Base-by-base conservation (phyloP, 345 rosid species). In the Dimocarpus longan region DNA sequence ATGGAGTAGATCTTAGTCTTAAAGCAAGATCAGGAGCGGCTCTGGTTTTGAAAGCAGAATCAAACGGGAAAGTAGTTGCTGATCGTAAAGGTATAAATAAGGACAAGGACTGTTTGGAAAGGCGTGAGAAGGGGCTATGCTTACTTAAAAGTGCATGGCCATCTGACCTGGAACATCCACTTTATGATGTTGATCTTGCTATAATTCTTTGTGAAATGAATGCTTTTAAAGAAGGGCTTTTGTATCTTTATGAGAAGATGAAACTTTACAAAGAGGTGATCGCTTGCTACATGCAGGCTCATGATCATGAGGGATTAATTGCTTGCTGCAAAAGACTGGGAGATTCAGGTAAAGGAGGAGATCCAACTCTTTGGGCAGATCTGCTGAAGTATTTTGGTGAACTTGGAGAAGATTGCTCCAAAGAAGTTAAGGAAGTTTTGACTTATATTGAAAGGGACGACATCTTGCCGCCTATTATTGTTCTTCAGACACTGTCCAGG, bases 321-420 rank as follows among this genome's bases (percentile, higher is more conserved):
- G 93, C 93, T 16, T 94, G 99, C 85, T 96, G 98, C 89, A 94
- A 90, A 92, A 90, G 90, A 86, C 89, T 96, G 59, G 98, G 99
- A 73, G 95, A 90, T 89, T 94, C 97, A 50, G 92, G 89, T 39
- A 91, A 87, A 80, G 98, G 98, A 79, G 98, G 99, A 69, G 99
- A 96, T 71, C 89, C 97, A 5, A 80, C 99, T 83, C 98, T 96
- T 73, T 96, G 99, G 99, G 99, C 97, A 69, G 99, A 96, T 87
- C 88, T 96, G 81, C 89, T 96, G 66, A 96, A 94, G 82, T 94
- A 96, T 86, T 96, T 94, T 86, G 98, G 99, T 83, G 98, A 96
- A 89, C 91, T 90, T 42, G 99, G 99, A 32, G 98, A 94, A 88
- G 98, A 96, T 86, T 96, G 99, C 85, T 91, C 98, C 80, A 93